A percentile compares a stretch with the other conserved stretches of the same genome.
Evolutionary conservation across 73 alveolate genomes (phyloP).

Genomic region (Tetrahymena elliotti): DNA sequence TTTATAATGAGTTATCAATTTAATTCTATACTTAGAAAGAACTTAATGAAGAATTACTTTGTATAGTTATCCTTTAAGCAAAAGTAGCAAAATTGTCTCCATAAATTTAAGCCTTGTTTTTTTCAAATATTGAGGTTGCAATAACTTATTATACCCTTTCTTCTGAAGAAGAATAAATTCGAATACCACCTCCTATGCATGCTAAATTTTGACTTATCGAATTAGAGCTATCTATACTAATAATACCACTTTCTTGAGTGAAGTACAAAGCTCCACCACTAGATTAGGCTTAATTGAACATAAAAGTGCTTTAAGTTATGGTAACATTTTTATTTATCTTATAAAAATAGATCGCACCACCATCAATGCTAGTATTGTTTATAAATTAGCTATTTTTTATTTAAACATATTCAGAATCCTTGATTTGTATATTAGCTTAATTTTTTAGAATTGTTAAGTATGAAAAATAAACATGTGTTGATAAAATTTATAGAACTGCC

Average conservation of each 20-base stretch:
- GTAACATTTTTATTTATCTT: neutral
- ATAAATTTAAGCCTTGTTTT: neutral
- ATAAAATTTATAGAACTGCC: neutral
- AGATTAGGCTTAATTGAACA: neutral
- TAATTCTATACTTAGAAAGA: neutral
- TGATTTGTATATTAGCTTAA: neutral
- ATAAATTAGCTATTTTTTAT: neutral
- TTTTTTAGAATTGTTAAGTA: neutral
- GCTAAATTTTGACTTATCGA: neutral
- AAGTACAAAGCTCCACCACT: neutral
- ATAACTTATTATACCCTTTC: neutral
- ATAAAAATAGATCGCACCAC: neutral
- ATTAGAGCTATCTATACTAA: neutral
- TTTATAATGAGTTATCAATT: neutral
- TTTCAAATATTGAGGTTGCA: neutral
- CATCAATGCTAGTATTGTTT: neutral
- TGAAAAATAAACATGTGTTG: neutral
- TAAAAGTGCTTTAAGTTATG: neutral
- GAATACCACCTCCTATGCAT: neutral
- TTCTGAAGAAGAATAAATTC: neutral
- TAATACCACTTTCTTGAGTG: neutral
- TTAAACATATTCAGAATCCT: neutral
- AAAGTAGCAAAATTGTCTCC: neutral
- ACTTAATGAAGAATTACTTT: neutral
- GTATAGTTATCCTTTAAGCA: neutral